phyloP scores from a whole-genome alignment of 257 asterid genomes.

The Solanum dulcamara region DNA sequence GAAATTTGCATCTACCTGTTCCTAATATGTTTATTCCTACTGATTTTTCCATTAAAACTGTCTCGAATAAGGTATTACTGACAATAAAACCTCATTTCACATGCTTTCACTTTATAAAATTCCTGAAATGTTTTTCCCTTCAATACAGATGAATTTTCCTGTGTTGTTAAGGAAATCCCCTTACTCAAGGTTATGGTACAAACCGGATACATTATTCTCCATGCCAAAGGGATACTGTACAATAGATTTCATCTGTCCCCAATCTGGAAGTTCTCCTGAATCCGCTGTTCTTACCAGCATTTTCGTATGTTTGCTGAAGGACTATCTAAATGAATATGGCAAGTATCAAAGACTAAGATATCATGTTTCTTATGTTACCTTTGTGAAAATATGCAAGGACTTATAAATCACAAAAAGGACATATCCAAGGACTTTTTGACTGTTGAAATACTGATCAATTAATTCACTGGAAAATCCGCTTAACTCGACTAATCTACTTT shows the following conservation, averaged over 20 bases:
- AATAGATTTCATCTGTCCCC: conserved; percentile 81
- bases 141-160: conserved; percentile 57
- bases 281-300: conserved; percentile 66
- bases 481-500: neutral
- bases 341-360: conserved; percentile 12
- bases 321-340: conserved; percentile 92
- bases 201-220: conserved; percentile 68
- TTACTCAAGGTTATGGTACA: conserved; percentile 90
- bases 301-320: conserved; percentile 76
- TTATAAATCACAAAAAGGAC: neutral
- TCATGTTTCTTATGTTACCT: neutral
- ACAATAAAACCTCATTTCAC: conserved; percentile 1
- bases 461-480: neutral
- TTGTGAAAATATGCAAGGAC: neutral
- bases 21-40: conserved; percentile 85
- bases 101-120: conserved; percentile 3
- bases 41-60: conserved; percentile 63
- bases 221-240: conserved; percentile 79
- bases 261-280: conserved; percentile 76
- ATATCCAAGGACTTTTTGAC: neutral
- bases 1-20: conserved; percentile 61
- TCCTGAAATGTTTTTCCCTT: conserved; percentile 15
- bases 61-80: conserved; percentile 40
- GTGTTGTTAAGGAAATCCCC: conserved; percentile 59
- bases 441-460: neutral